Base-by-base conservation (phyloP, 306 rosid species). In the Trichosanthes truncata region DNA sequence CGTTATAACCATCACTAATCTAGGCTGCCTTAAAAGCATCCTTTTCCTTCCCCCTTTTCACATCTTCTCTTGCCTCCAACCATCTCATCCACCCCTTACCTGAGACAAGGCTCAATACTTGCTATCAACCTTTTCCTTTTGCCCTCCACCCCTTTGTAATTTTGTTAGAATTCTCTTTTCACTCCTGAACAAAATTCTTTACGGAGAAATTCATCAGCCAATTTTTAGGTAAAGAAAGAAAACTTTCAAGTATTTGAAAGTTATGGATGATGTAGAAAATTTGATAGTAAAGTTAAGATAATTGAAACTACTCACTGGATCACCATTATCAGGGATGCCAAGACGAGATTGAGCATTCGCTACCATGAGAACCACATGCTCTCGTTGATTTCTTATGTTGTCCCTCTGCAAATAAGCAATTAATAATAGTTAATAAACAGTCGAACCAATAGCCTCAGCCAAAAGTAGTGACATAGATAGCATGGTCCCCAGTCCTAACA, bases 281-380 rank as follows among this genome's bases (percentile, higher is more conserved):
- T 72, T 72, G 12, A 46, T 45, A 23, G 55, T 40, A 40, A 43
- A 73, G 60, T 77, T 45, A 79, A 35, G 35, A 80, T 76, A 65
- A 68, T 77, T 52, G 41, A 78, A 77, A 82, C 61, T 56, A 84
- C 98, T 95, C 85, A 95, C 98, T 14, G 97, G 98, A 88, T 91
- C 90, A 80, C 80, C 78, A 79, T 26, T 86, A 81, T 67, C 51
- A 75, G 88, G 96, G 67, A 90, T 88, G 81, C 86, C 88, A 81
- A 91, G 91, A 79, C 87, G 91, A 73, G 97, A 87, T 73, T 95
- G 98, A 12, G 93, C 90, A 89, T 95, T 95, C 55, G 98, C 97
- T 85, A 95, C 78, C 87, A 89, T 84, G 85, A 95, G 88, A 80
- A 95, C 87, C 84, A 95, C 85, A 85, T 91, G 87, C 86, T 95